Base-by-base conservation (phyloP, 202 grass and related monocot genomes). In the Tripidium arundinaceum region DNA sequence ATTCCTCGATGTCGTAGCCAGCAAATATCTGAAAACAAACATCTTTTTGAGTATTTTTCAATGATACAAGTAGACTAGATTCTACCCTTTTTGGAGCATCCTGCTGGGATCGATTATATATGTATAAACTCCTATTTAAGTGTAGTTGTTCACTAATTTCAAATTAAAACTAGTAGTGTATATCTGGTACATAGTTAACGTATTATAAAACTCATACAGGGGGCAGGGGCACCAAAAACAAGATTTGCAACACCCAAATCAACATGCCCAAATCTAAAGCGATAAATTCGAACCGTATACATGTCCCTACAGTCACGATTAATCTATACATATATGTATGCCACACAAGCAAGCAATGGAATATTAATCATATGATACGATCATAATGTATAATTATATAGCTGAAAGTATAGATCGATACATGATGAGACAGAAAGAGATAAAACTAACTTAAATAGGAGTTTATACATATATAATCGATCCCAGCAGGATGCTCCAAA, bases 281-380 rank as follows among this genome's bases (percentile, higher is more conserved):
- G 16, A 5, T 4, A 38, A 63, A 78, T 36, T 27, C 0, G 2
- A 47, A 37, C 21, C 22, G 7, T 29, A 59, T 85, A 47, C 24
- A 80, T 66, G 45, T 33, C 19, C 9, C n/a, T 62, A 70, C 16
- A 61, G 42, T 71, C 52, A 52, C 3, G 4, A 11, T 52, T 50
- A 8, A 38, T 65, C 25, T 47, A 18, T 74, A 27, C 14, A 45
- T 37, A 37, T 65, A 36, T 47, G 38, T 13, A 12, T 3, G 26
- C 33, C 47, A 50, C 6, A 28, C 24, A 67, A 29, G 79, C 26
- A 55, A 50, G 43, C 12, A 65, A 73, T 55, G 42, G 31, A 57
- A 24, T 40, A 11, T 31, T 74, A 80, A 77, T 60, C 77, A 80
- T 86, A 67, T 80, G 70, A 68, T 86, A 39, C 14, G 49, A 2